Base-by-base conservation (phyloP, 164 flowering plant genomes). In the Vitis labrusca region DNA sequence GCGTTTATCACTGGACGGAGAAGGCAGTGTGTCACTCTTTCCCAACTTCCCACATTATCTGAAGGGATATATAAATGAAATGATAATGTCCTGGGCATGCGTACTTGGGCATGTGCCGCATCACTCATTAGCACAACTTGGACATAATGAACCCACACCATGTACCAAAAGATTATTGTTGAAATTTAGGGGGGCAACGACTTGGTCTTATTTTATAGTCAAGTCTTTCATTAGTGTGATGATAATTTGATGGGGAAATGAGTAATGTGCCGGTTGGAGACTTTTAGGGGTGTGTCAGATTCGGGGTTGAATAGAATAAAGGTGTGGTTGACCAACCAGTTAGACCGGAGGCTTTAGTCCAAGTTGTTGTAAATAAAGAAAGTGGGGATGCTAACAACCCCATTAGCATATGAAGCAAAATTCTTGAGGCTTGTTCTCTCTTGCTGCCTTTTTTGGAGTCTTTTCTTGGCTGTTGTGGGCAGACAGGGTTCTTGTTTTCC, bases 21-120 rank as follows among this genome's bases (percentile, higher is more conserved):
- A 23, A 23, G 27, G 27, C 27, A 2, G 9, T 56, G 12, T n/a
- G 16, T 15, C 47, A 27, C 10, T 61, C 44, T 73, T 63, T 49
- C 60, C 56, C 72, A 64, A 54, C 69, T 54, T 17, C 50, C 62
- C 47, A 59, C 76, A 68, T 58, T 61, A 59, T 66, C 69, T 73
- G 66, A 30, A 52, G 29, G 14, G 50, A 61, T 56, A 47, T 72
- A n/a, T 67, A 68, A 69, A 72, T 70, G 66, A 50, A 71, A 80
- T 80, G 64, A 80, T 80, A 50, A 23, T 80, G 80, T 77, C 83
- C 17, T 66, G 66, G 19, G 30, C 77, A 68, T 69, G 76, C 78
- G 71, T 77, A 63, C 79, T 68, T 51, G 5, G 12, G 19, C 78
- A 75, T 61, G 54, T 75, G 70, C 58, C 64, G 16, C 48, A 65